Evolutionary conservation across 352 stramenopile species (phyloP), one percentile per base, ranked within the genome.

Genomic region (Phytophthora macrochlamydospora): DNA sequence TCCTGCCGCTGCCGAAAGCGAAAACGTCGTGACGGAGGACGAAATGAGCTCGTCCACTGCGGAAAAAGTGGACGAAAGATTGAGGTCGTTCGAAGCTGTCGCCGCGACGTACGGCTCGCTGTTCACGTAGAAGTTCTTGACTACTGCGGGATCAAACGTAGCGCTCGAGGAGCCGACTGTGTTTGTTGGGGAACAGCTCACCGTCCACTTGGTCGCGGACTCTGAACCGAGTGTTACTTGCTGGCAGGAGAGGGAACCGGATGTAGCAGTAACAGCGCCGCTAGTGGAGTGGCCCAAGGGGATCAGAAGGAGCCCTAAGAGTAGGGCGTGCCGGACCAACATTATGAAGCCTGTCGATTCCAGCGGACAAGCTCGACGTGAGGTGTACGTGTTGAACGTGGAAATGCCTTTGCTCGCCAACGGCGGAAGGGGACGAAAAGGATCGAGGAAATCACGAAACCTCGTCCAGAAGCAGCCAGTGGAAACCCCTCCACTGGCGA

Each of bases 1-100:
- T 18, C 51, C 51, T 7, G 78, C 53, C 38, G 68, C 74, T 38
- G 80, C 67, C 14, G 61, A 43, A 32, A 90, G 49, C 8, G 74
- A 82, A 33, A 90, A 85, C 1, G 38, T 67, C 7, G 65, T 82
- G 42, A 87, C 38, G 4, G 59, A 76, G 3, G 69, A 24, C 8
- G 81, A 90, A 8, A 65, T 38, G 28, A 90, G 75, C 11, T 56
- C 40, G 28, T 71, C 53, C n/a, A 90, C 43, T 29, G 63, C 42
- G 2, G 63, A 62, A 14, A 90, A 83, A 7, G 65, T 55, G 2
- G 76, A 77, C 2, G 81, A 84, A 14, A 86, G 61, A 9, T 77
- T 56, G 14, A 85, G 28, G 11, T 76, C 45, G 2, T 51, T 67
- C 6, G 56, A 42, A 13, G 66, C 65, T 6, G 61, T 28, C 4